A percentile compares a stretch with the other conserved stretches of the same genome.
phyloP scores from a whole-genome alignment of 345 rosid species.

The Sonneratia alba region DNA sequence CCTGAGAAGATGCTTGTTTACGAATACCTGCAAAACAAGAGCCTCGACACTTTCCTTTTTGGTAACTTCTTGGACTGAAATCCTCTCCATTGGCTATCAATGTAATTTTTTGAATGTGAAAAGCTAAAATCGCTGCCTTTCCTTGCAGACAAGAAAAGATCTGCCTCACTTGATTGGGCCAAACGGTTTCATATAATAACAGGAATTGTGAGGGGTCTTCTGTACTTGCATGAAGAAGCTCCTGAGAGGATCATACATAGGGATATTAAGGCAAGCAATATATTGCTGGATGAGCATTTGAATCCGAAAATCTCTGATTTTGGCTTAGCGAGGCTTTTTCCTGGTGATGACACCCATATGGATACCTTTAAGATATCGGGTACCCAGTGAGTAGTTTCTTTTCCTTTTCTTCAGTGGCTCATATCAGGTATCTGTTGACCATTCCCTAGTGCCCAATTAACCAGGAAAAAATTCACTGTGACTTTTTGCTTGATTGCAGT shows the following conservation, averaged over 20 bases:
- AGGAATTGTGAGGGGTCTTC: conserved; percentile 72
- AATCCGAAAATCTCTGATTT: conserved; percentile 84
- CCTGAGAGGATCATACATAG: conserved; percentile 70
- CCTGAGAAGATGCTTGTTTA: conserved; percentile 74
- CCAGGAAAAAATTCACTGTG: background rate
- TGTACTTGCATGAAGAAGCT: conserved; percentile 77
- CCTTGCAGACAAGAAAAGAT: conserved; percentile 39
- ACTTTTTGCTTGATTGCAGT: conserved; percentile 28
- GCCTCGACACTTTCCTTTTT: conserved; percentile 62
- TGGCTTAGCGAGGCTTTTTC: conserved; percentile 77
- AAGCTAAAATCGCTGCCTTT: conserved; percentile 1
- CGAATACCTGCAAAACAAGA: conserved; percentile 69
- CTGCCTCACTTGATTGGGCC: conserved; percentile 47
- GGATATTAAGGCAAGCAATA: conserved; percentile 70
- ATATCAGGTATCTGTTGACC: background rate
- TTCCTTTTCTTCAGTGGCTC: background rate
- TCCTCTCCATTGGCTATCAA: background rate
- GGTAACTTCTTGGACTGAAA: conserved; percentile 26
- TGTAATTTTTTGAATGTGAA: background rate
- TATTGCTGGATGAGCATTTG: conserved; percentile 51
- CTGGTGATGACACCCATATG: conserved; percentile 73
- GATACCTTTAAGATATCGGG: conserved; percentile 72
- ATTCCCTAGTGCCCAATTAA: background rate
- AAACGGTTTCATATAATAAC: conserved; percentile 41
- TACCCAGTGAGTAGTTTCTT: conserved; percentile 57